Evolutionary conservation across 2,329 filamentous ascomycete genomes (phyloP).

Genomic region (Chaetomiaceae sp.): DNA sequence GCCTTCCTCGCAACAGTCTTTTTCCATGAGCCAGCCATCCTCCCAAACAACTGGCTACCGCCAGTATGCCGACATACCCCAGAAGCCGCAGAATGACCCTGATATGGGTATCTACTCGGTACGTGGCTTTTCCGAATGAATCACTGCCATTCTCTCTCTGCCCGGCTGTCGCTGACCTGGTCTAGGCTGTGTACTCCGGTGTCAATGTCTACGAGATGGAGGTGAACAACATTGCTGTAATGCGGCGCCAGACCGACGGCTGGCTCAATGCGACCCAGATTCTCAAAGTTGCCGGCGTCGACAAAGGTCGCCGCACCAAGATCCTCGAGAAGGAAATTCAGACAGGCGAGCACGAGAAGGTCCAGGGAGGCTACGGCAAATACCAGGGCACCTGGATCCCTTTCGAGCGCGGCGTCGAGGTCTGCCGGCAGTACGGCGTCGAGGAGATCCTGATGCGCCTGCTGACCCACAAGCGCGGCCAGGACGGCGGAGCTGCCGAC

Average conservation of each 20-base stretch:
- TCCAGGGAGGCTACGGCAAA: constrained; percentile 96
- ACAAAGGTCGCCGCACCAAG: constrained; percentile 96
- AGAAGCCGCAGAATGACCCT: constrained; percentile 34
- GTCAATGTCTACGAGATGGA: constrained; percentile 99
- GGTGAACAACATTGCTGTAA: constrained; percentile 85
- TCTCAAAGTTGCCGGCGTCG: constrained; percentile 91
- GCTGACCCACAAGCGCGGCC: constrained; percentile 73
- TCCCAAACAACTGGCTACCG: constrained; percentile 38
- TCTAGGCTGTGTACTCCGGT: constrained; percentile 80
- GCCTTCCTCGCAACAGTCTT: constrained; percentile 49
- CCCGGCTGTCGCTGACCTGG: constrained; percentile 9
- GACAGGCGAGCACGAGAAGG: constrained; percentile 94
- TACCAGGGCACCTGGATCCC: constrained; percentile 99
- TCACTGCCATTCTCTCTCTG: too few species aligned
- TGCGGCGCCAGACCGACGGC: constrained; percentile 89
- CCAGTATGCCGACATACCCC: constrained; percentile 35
- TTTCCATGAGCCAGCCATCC: constrained; percentile 50
- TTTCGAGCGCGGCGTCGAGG: constrained; percentile 84
- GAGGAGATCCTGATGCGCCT: constrained; percentile 70
- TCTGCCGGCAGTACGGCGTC: constrained; percentile 75
- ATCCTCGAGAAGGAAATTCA: constrained; percentile 97
- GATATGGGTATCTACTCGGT: constrained; percentile 58
- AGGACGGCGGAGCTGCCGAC: constrained; percentile 67
- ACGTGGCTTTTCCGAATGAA: constrained; percentile 25
- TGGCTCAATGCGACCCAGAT: constrained; percentile 99